Evolutionary conservation across 2,329 filamentous ascomycete species (phyloP), one percentile per base, ranked within the genome.

Genomic region (Sclerotinia nivalis): DNA sequence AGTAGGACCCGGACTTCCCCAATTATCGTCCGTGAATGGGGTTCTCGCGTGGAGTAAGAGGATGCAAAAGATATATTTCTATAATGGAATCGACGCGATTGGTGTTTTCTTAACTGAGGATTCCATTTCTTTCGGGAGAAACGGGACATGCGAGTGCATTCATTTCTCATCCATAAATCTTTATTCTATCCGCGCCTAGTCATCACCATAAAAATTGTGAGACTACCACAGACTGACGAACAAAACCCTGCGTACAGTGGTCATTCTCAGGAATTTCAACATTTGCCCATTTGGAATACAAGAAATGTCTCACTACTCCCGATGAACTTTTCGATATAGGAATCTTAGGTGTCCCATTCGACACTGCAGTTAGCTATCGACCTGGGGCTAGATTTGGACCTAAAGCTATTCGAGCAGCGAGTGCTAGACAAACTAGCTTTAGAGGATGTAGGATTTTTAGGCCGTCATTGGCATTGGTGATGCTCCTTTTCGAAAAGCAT

Each of bases 371-470:
- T 54, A 88, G 84, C 74, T 93, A 91, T 79, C 84, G 90, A 69
- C 89, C 89, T 58, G 85, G 90, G 52, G 91, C 91, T 22, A 88
- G 94, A 12, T 97, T 97, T 78, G 94, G 94, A 0, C 94, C 94
- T 47, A 88, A 93, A 58, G 92, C 93, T 55, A 97, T 97, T 77
- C 90, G 94, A 69, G 89, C 92, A 52, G 93, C 93, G 54, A 95
- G 92, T 45, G 86, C 90, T 10, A 89, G 93, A 28, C 93, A 97
- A 81, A 93, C 91, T 20, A 86, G 89, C 3, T 92, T 91, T 79
- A 88, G 93, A 55, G 91, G 91, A 77, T 93, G 56, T 68, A n/a
- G 50, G 66, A 54, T 28, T 2, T 2, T 13, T 15, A 18, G 18
- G 12, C n/a, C 13, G 3, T 20, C 22, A n/a, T n/a, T 18, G 22